Base-by-base conservation (phyloP, 768 basidiomycete species). In the Lactarius psammicola region DNA sequence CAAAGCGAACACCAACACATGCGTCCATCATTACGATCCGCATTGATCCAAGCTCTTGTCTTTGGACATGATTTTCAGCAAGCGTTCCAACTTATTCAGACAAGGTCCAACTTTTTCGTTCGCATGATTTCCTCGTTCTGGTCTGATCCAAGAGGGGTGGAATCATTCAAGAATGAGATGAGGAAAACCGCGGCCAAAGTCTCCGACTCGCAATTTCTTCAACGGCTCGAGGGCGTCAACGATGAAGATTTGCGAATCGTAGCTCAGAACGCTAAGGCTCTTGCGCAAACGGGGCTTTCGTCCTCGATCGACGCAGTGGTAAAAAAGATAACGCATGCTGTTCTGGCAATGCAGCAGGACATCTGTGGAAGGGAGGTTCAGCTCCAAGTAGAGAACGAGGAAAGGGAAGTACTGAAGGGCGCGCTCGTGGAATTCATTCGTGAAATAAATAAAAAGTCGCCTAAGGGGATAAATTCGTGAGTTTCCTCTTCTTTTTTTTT, bases 161-260 rank as follows among this genome's bases (percentile, higher is more conserved):
- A 49, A 3, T 10, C 46, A 6, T 26, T 63, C 13, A 31, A 59
- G 36, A 7, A 13, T 20, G 58, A 71, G n/a, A 63, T 66, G 51
- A 66, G 54, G 53, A 30, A 10, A 51, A 18, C 36, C 31, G 55
- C 62, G 2, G 23, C 20, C 5, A 1, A 10, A 1, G 2, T 65
- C 23, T 4, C 59, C 8, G 68, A 71, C 44, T 23, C 55, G 0
- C 28, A 38, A 10, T 69, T 72, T 34, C 53, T 72, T 1, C 46
- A 30, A 2, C 26, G 33, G 5, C 42, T 71, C 11, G 55, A 60
- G n/a, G 10, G 3, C 20, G 31, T 64, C 4, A n/a, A 58, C 3
- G 55, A 60, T 9, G n/a, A 56, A 18, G 57, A 65, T 6, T 28
- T 63, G 20, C 53, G 26, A 8, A 38, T 68, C 2, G 23, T 34